These are phyloP conservation scores for Solanum verrucosum DNA, from an alignment of 257 asterid species.

Conservation along the genomic window DNA sequence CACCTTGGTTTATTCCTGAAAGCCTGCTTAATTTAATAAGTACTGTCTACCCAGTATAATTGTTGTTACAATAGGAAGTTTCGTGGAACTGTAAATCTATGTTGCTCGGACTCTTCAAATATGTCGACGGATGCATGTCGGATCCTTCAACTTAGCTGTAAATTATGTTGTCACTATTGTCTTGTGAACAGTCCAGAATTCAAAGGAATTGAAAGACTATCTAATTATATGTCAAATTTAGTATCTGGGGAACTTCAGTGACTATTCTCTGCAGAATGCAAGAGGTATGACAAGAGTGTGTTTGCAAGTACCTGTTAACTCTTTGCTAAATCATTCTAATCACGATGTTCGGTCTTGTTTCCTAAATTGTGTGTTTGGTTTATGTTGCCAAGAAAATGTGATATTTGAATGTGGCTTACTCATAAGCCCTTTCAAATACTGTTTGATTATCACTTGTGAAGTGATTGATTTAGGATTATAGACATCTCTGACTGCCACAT, in stretches of 20 bases:
- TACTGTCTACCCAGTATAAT: neutral
- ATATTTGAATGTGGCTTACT: neutral
- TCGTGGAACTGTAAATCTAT: neutral
- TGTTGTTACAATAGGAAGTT: neutral
- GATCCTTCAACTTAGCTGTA: neutral
- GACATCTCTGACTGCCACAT: neutral
- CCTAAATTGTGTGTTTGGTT: neutral
- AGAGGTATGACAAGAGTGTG: neutral
- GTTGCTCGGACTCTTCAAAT: neutral
- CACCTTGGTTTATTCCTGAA: neutral
- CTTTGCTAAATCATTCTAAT: neutral
- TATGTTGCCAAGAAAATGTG: neutral
- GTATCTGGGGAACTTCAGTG: neutral
- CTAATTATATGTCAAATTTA: neutral
- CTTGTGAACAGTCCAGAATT: neutral
- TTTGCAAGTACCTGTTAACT: neutral
- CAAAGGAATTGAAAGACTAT: neutral
- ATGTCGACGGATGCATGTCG: neutral
- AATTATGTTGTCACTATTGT: neutral
- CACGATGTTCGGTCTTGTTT: neutral
- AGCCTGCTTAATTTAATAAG: neutral
- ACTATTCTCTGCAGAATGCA: neutral
- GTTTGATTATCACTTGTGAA: neutral
- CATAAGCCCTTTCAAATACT: neutral
- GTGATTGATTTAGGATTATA: neutral